Evolutionary conservation across 106 monocot species (phyloP), one percentile per base, ranked within the genome.

Genomic region (Iris macrosiphon): DNA sequence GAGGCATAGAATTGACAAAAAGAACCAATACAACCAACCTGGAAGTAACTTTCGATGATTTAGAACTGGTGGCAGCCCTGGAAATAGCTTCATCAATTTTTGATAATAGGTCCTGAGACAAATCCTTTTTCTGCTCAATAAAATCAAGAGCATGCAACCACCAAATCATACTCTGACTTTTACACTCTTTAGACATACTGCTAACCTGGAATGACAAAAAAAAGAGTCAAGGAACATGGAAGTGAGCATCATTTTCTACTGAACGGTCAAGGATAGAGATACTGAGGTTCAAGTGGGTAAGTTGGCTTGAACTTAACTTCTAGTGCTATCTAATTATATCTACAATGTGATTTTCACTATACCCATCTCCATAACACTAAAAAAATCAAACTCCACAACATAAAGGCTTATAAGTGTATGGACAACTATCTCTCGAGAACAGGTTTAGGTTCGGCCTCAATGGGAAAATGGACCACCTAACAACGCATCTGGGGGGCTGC

Each of bases 71-170:
- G 2, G 60, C 47, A 65, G 65, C 55, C 53, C 47, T 75, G 49
- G 65, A 70, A 32, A 82, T 38, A 55, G 89, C 74, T 57, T 56
- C 55, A 34, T 90, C 86, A 61, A 87, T 90, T 72, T 83, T 96
- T 69, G 60, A 71, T 26, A 75, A 57, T 15, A 96, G 56, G 23
- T 80, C 86, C 30, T 70, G 61, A 6, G 67, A 66, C 0, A 49
- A 80, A 37, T 78, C 86, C 16, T 90, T 79, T 56, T 64, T 73
- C 57, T 80, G 64, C 48, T 83, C 90, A 52, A 90, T 75, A 60
- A 60, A 51, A 46, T 77, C 58, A 67, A 96, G 80, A 14, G 81
- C 77, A 57, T 86, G 52, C 42, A 96, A 55, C 90, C 90, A 96
- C 96, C 96, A 96, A 48, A 34, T 53, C 57, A 80, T 66, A 39